Base-by-base conservation (phyloP, 768 basidiomycete genomes). In the Termitomyces sp. region DNA sequence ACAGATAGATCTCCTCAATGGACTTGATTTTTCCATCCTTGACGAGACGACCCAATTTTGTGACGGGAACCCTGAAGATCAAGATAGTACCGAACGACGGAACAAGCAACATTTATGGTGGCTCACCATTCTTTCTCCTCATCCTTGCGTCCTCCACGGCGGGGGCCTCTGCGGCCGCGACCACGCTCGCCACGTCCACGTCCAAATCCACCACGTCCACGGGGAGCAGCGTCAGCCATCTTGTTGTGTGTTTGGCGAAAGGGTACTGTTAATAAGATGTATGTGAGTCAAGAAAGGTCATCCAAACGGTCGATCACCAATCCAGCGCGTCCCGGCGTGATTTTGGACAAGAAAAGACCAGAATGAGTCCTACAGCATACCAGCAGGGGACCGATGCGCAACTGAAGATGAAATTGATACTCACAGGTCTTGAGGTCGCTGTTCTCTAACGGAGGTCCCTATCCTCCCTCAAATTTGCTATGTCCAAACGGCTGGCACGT, bases 11-110 rank as follows among this genome's bases (percentile, higher is more conserved):
- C 73, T 99, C 97, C 73, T 99, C 97, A 85, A 99, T 95, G 47
- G 94, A 97, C 78, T 96, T 98, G 80, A 99, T 98, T 80, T 98
- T 98, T 65, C 96, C 96, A 67, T 98, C 97, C 78, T 97, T 98
- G 44, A 98, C 95, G 69, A 99, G 85, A 76, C 97, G 95, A 59
- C 97, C 97, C 64, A 99, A 90, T 75, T 98, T 99, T 73, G 97
- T 98, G 76, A 98, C 95, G 66, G 97, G 96, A 60, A 87, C 86
- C 94, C 93, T 94, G 65, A 8, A 23, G 14, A n/a, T 39, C 59
- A 47, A 47, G 45, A 37, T n/a, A 59, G 57, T 51, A 61, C 42
- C 11, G 35, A 12, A 35, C 40, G 58, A 19, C 17, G 19, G 43
- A 2, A 32, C 58, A 47, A 34, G 47, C n/a, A 14, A 40, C 39